Evolutionary conservation across 257 asterid species (phyloP).

Genomic region (Verbena officinalis): DNA sequence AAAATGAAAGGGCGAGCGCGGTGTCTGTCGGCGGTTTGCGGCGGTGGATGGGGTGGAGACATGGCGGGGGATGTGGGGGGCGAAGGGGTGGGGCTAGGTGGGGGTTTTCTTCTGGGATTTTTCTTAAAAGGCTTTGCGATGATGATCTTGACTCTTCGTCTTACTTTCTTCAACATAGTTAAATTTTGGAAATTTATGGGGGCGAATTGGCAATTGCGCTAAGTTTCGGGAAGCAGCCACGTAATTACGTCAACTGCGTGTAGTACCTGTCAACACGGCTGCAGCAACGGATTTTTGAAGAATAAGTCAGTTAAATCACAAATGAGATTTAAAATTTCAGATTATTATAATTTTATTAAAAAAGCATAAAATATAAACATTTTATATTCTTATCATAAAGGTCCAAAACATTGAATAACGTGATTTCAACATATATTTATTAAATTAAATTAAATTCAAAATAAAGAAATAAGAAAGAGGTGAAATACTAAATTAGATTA

Average conservation of each 20-base stretch:
- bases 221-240: slow-evolving; percentile 32
- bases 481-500: too few species aligned
- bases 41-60: too few species aligned
- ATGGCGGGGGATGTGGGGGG: slow-evolving; percentile 27
- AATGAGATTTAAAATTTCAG: neutral
- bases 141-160: slow-evolving; percentile 40
- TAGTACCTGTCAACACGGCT: slow-evolving; percentile 31
- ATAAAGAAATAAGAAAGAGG: too few species aligned
- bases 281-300: neutral
- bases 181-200: slow-evolving; percentile 28
- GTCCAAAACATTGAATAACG: too few species aligned
- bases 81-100: slow-evolving; percentile 28
- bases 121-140: slow-evolving; percentile 53
- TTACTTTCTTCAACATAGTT: slow-evolving; percentile 45
- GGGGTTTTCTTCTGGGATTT: slow-evolving; percentile 27
- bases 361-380: too few species aligned
- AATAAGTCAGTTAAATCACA: too few species aligned
- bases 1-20: slow-evolving; percentile 59
- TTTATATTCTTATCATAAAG: too few species aligned
- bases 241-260: slow-evolving; percentile 21
- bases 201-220: slow-evolving; percentile 25
- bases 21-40: slow-evolving; percentile 29
- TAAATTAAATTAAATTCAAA: too few species aligned
- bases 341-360: too few species aligned
- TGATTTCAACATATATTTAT: too few species aligned